Conservation (phyloP, 106 monocot species). For the Ottelia alismoides region DNA sequence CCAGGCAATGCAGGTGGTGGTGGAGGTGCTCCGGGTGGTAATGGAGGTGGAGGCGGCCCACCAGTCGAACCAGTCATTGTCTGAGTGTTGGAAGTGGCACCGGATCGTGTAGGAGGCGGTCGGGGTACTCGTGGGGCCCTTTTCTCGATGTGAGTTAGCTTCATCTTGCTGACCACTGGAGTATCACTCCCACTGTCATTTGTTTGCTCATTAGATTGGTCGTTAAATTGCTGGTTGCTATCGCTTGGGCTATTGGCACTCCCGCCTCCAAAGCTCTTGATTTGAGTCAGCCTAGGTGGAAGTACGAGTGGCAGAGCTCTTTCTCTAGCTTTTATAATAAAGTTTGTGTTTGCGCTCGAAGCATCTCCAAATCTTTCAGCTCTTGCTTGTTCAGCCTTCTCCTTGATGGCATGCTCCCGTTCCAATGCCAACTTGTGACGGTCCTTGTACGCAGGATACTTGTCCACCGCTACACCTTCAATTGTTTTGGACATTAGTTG, state of each 20-base stretch:
- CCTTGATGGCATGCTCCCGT: constrained; percentile 76
- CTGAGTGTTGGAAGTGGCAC: neutral
- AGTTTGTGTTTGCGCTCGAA: constrained; percentile 4
- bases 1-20: constrained; percentile 33
- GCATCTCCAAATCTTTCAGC: constrained; percentile 45
- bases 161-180: constrained; percentile 59
- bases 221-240: constrained; percentile 12
- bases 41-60: constrained; percentile 28
- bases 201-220: constrained; percentile 14
- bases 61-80: too few relatives aligned
- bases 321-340: constrained; percentile 20
- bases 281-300: constrained; percentile 60
- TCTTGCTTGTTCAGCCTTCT: constrained; percentile 80
- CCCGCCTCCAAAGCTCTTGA: too few relatives aligned
- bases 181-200: constrained; percentile 20
- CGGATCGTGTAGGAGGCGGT: constrained; percentile 54
- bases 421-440: constrained; percentile 86
- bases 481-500: constrained; percentile 84
- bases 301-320: constrained; percentile 14
- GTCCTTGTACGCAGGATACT: constrained; percentile 90
- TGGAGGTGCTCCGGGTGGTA: constrained; percentile 32
- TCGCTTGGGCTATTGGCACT: constrained; percentile 1
- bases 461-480: constrained; percentile 72
- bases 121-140: constrained; percentile 62
- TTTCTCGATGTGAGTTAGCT: constrained; percentile 76